Conservation (phyloP, 345 rosid genomes). For the Isatis tinctoria region DNA sequence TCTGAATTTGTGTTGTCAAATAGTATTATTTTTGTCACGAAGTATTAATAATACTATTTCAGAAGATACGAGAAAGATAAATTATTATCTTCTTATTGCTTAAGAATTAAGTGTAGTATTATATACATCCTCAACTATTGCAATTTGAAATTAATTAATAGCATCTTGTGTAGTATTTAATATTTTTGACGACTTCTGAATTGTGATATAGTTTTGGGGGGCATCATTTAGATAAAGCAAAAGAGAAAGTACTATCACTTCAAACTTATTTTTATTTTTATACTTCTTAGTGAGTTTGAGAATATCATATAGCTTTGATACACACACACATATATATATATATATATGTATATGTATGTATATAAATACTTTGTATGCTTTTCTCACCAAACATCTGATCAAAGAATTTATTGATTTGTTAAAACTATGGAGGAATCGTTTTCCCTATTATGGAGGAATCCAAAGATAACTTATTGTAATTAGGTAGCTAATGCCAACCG, state of each 20-base stretch:
- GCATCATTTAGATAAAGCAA: slow-evolving; percentile 6
- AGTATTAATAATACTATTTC: not conserved
- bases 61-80: not conserved
- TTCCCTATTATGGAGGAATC: slow-evolving; percentile 15
- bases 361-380: not conserved
- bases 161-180: not conserved
- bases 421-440: not conserved
- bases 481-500: slow-evolving; percentile 8
- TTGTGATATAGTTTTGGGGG: not conserved
- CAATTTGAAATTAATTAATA: slow-evolving; percentile 2
- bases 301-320: slow-evolving; percentile 1
- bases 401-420: not conserved
- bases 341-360: too few species aligned
- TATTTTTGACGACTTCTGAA: not conserved
- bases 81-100: not conserved
- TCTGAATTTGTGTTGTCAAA: not conserved
- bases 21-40: not conserved
- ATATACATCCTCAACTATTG: not conserved
- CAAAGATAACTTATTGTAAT: slow-evolving; percentile 20
- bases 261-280: not conserved
- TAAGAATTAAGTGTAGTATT: not conserved
- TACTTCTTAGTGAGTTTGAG: not conserved
- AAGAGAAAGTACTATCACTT: slow-evolving; percentile 4
- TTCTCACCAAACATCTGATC: slow-evolving; percentile 15
- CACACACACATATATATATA: not conserved